Evolutionary conservation across 164 flowering plant species (phyloP).

Genomic region (Houttuynia cordata): DNA sequence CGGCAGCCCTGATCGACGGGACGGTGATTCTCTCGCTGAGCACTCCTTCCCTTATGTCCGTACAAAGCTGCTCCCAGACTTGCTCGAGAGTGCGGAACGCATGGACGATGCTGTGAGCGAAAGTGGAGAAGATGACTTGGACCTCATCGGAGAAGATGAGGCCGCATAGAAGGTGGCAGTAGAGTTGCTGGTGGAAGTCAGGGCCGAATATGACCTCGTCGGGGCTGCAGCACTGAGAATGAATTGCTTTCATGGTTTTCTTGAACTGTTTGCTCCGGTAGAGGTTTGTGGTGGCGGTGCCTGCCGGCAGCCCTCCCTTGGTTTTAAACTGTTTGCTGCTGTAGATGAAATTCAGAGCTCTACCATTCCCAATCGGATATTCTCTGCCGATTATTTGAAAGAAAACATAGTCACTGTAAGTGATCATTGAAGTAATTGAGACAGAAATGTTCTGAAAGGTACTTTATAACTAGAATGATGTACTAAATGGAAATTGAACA

Average conservation of each 20-base stretch:
- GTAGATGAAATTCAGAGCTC: conserved; percentile 66
- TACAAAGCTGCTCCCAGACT: conserved; percentile 72
- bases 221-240: conserved; percentile 65
- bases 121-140: conserved; percentile 57
- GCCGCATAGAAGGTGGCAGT: conserved; percentile 84
- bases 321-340: conserved; percentile 78
- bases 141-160: conserved; percentile 58
- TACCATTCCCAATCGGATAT: conserved; percentile 62
- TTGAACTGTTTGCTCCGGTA: conserved; percentile 45
- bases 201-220: conserved; percentile 88
- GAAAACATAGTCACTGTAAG: too few relatives aligned
- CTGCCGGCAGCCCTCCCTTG: conserved; percentile 54
- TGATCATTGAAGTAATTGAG: too few relatives aligned
- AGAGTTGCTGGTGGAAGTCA: conserved; percentile 67
- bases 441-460: not conserved
- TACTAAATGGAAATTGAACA: too few relatives aligned
- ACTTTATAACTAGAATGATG: not conserved
- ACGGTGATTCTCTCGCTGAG: conserved; percentile 40
- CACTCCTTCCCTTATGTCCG: conserved; percentile 50
- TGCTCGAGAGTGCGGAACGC: conserved; percentile 70
- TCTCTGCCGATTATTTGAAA: conserved; percentile 45
- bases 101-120: conserved; percentile 74
- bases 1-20: conserved; percentile 54
- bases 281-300: conserved; percentile 84
- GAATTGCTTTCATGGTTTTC: conserved; percentile 46